These are phyloP conservation scores for Exophiala sideris DNA, from an alignment of 2,329 filamentous ascomycete genomes.

Conservation along the genomic window DNA sequence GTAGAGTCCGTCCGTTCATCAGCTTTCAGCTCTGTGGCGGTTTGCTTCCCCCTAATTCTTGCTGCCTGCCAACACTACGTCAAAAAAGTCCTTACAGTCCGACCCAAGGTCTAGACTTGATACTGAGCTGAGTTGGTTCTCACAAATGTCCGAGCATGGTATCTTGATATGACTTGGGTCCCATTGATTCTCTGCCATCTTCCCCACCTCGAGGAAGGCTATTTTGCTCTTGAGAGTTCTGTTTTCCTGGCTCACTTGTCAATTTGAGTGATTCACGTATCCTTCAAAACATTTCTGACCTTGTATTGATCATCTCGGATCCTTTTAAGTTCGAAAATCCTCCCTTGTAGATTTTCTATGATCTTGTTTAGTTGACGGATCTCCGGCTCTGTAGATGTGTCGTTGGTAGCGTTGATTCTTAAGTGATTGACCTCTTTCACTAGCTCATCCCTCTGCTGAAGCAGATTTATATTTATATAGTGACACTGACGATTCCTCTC, in stretches of 20 bases:
- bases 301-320: not conserved
- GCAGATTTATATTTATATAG: not conserved
- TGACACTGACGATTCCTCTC: not conserved
- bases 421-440: not conserved
- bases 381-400: not conserved
- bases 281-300: not conserved
- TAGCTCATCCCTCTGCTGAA: not conserved
- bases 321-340: not conserved
- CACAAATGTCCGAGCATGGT: not conserved
- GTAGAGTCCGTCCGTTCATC: not conserved
- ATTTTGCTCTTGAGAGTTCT: not conserved
- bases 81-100: not conserved
- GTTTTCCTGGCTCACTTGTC: not conserved
- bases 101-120: not conserved
- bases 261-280: not conserved
- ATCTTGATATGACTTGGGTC: not conserved
- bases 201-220: not conserved
- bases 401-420: not conserved
- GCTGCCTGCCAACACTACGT: not conserved
- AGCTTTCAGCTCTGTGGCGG: not conserved
- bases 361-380: slow-evolving; percentile 1
- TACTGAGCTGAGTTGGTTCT: not conserved
- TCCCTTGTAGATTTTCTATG: not conserved
- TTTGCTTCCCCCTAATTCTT: not conserved
- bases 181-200: not conserved